Conservation (phyloP, 1,284 basidiomycete genomes). For the Microbotryum silenes-acaulis region DNA sequence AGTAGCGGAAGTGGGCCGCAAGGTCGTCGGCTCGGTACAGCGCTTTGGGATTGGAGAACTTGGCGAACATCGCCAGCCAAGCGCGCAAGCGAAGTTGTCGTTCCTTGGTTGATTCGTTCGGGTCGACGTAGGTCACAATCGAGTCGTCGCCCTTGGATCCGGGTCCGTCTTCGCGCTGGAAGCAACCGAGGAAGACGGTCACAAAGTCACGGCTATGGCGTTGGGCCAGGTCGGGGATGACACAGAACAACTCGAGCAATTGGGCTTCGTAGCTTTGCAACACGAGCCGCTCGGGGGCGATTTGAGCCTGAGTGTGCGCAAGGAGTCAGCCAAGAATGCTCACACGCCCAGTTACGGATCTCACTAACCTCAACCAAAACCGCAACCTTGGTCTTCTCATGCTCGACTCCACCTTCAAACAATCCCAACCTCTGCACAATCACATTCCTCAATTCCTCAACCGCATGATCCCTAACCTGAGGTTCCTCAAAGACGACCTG, state of each 20-base stretch:
- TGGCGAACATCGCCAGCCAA: constrained; percentile 81
- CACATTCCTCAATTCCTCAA: constrained; percentile 19
- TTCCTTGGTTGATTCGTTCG: constrained; percentile 30
- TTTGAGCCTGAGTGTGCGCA: constrained; percentile 49
- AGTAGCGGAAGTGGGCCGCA: constrained; percentile 57
- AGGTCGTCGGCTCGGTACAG: constrained; percentile 64
- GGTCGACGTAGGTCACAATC: constrained; percentile 17
- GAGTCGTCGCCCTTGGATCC: constrained; percentile 33
- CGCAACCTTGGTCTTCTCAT: constrained; percentile 6
- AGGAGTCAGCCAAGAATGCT: background rate
- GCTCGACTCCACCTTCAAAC: constrained; percentile 17
- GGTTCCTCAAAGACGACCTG: constrained; percentile 36
- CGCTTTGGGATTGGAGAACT: constrained; percentile 84
- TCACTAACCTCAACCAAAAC: constrained; percentile 19
- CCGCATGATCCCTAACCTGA: constrained; percentile 25
- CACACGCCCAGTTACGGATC: constrained; percentile 25
- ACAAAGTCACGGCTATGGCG: constrained; percentile 74
- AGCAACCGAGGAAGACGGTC: constrained; percentile 60
- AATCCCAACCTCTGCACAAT: constrained; percentile 10
- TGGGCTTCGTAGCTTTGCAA: constrained; percentile 67
- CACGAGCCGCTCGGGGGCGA: constrained; percentile 62
- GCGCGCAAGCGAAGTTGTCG: constrained; percentile 51
- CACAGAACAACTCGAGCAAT: constrained; percentile 59
- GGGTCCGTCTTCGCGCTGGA: constrained; percentile 40
- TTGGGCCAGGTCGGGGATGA: constrained; percentile 63